Evolutionary conservation across 2,329 filamentous ascomycete genomes (phyloP), one percentile per base, ranked within the genome.

Genomic region (Epicoccum sorghinum): DNA sequence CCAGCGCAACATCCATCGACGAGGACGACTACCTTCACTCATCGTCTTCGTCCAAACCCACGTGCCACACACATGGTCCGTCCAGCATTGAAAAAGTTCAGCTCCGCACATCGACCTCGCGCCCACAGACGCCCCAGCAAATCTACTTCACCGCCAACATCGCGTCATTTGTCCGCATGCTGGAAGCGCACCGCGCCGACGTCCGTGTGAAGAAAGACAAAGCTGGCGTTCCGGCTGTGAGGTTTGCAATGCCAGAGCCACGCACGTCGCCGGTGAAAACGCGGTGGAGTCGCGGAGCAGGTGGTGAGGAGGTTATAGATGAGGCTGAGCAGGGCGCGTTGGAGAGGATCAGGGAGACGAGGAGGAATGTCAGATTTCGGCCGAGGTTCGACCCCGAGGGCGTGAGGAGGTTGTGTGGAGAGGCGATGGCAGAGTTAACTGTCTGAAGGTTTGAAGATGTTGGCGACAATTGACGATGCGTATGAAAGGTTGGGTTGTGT

Each of bases 381-480:
- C 62, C 64, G 32, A 58, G 70, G 12, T 74, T 73, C 47, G 67
- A 74, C 39, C 67, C 71, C 4, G 45, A 52, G 44, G 62, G 60
- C 23, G 59, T 69, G 36, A 60, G 51, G 43, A 52, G 57, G 43
- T 47, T 73, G 41, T 74, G 71, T 43, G 52, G 46, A 7, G 68
- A 73, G 35, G 69, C 65, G 27, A 60, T 73, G 40, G 58, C 60
- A 13, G 70, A 73, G 58, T 56, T 73, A 25, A 61, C 8, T 10
- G 24, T 5, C 10, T 47, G 29, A 40, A 9, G 32, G 32, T 33
- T n/a, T 13, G 32, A 18, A 3, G 18, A 18, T 18, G 18, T 18
- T 18, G 18, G 18, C 18, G 18, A 18, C 18, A 18, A 18, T 18
- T 18, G 18, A 18, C 18, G 18, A 18, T 18, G 18, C 18, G 18